Conservation (phyloP, 2,329 filamentous ascomycete species). For the Pseudopyricularia javanii region DNA sequence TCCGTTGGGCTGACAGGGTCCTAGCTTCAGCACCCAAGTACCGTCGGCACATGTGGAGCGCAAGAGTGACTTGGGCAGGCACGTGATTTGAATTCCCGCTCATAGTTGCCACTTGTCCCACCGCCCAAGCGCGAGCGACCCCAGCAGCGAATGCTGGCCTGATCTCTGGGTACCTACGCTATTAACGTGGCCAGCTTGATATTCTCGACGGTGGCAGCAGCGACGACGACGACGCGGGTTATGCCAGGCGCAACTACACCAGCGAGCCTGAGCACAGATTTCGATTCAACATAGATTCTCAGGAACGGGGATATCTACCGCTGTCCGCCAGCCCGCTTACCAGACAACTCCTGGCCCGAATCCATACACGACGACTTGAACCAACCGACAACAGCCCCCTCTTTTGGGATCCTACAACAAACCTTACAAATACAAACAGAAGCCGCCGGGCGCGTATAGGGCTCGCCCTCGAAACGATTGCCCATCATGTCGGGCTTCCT, state of each 20-base stretch:
- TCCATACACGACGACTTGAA: background rate
- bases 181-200: background rate
- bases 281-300: background rate
- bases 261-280: background rate
- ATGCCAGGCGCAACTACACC: constrained; percentile 1
- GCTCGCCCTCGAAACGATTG: constrained; percentile 3
- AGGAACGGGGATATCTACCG: no score
- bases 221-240: background rate
- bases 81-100: background rate
- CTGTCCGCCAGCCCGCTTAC: background rate
- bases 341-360: background rate
- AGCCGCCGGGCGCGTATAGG: constrained; percentile 1
- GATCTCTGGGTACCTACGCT: background rate
- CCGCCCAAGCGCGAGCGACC: constrained; percentile 3
- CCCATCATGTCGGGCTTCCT: constrained; percentile 83
- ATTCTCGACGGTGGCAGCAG: constrained; percentile 1
- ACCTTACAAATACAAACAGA: background rate
- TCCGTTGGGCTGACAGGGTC: background rate
- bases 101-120: constrained; percentile 5
- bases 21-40: background rate
- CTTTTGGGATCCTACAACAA: background rate
- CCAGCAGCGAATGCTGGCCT: constrained; percentile 3
- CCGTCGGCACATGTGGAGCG: no score
- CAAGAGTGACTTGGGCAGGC: background rate
- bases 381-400: background rate